A percentile compares a stretch with the other conserved stretches of the same genome.
Conservation (phyloP, 2,329 filamentous ascomycete genomes). For the Mariannaea sp. region DNA sequence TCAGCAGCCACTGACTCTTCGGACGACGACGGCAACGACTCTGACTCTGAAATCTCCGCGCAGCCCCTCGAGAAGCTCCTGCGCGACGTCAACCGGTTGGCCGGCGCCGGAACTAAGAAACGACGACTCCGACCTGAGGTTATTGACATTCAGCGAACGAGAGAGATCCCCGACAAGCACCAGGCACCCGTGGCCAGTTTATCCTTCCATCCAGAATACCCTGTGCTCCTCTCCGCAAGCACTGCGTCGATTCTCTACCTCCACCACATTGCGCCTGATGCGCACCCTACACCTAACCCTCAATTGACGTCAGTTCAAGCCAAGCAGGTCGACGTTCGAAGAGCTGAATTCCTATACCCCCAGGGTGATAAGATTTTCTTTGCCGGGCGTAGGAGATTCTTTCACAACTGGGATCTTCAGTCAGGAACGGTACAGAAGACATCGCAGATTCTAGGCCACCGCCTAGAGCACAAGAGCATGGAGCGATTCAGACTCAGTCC, state of each 20-base stretch:
- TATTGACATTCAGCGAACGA: conserved; percentile 85
- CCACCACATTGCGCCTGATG: conserved; percentile 82
- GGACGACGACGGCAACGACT: conserved; percentile 61
- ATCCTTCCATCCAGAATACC: conserved; percentile 86
- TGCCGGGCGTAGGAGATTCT: conserved; percentile 84
- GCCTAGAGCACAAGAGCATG: conserved; percentile 86
- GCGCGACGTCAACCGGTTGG: conserved; percentile 72
- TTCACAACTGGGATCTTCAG: conserved; percentile 90
- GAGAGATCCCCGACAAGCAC: conserved; percentile 81
- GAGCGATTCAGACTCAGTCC: conserved; percentile 88
- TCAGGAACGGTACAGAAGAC: conserved; percentile 84
- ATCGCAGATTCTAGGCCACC: conserved; percentile 72
- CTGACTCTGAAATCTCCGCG: conserved; percentile 65
- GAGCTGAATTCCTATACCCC: conserved; percentile 77
- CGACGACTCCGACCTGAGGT: conserved; percentile 83
- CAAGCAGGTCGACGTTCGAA: conserved; percentile 80
- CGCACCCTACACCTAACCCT: conserved; percentile 80
- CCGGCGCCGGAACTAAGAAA: conserved; percentile 59
- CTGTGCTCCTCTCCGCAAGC: conserved; percentile 87
- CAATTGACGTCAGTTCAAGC: conserved; percentile 89
- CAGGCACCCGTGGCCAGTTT: conserved; percentile 81
- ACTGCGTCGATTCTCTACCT: conserved; percentile 84
- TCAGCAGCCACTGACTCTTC: conserved; percentile 57
- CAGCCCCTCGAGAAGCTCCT: conserved; percentile 81
- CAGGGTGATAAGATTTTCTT: conserved; percentile 82